Conservation (phyloP, 1,139 yeast species). For the Suhomyces bokatorum region DNA sequence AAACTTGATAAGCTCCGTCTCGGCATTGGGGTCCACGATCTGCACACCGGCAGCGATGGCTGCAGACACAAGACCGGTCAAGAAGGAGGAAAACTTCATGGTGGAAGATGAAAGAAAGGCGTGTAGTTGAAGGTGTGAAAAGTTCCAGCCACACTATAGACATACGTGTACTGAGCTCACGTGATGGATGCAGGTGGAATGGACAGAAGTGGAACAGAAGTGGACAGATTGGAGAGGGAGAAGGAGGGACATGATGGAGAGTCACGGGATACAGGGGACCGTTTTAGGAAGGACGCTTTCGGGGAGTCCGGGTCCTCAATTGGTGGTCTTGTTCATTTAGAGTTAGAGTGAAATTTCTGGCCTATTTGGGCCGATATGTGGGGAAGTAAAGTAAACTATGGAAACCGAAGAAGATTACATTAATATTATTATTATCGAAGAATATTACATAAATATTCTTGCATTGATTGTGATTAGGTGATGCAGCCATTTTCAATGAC, state of each 20-base stretch:
- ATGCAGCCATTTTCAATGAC: no score
- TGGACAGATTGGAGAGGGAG: no score
- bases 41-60: conserved; percentile 18
- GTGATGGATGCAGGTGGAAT: neutral
- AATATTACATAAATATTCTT: no score
- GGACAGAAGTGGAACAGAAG: neutral
- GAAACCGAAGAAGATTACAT: no score
- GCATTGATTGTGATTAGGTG: no score
- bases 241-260: neutral
- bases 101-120: neutral
- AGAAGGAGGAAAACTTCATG: conserved; percentile 23
- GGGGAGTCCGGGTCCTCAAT: no score
- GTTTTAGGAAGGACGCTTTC: no score
- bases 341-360: no score
- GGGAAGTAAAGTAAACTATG: no score
- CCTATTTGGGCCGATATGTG: no score
- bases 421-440: no score
- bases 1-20: conserved; percentile 29
- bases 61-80: conserved; percentile 19
- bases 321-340: no score
- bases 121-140: neutral
- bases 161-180: neutral
- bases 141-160: neutral
- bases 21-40: conserved; percentile 21
- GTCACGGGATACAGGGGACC: neutral